These are phyloP conservation scores for Paraphaeosphaeria sporulosa DNA, from an alignment of 2,329 filamentous ascomycete species.

Conservation along the genomic window DNA sequence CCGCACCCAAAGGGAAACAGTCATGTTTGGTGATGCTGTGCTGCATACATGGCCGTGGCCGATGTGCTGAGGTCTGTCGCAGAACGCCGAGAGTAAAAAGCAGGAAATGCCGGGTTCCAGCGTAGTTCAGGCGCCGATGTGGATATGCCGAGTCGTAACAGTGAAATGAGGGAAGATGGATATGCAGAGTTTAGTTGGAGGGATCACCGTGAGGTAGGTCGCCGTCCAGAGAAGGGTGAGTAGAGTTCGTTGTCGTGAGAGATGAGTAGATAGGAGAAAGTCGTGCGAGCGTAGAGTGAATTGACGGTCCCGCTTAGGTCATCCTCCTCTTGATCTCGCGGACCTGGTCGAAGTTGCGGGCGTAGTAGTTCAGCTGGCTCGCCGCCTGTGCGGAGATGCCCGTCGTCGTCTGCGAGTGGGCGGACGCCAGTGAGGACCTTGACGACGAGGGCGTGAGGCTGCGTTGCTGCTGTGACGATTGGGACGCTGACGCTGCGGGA, in stretches of 20 bases:
- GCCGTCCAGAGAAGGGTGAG: no score
- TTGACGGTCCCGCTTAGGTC: slow-evolving; percentile 21
- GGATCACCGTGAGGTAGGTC: no score
- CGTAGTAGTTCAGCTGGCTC: slow-evolving; percentile 83
- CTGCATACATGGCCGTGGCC: slow-evolving; percentile 5
- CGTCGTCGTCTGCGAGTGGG: slow-evolving; percentile 59
- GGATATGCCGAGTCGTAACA: neutral
- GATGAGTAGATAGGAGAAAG: no score
- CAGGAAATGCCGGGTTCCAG: slow-evolving; percentile 12
- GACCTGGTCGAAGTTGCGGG: slow-evolving; percentile 86
- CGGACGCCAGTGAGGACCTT: slow-evolving; percentile 82
- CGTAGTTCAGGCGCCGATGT: neutral
- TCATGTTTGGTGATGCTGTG: neutral
- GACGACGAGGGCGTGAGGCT: slow-evolving; percentile 71
- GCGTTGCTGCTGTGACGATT: slow-evolving; percentile 48
- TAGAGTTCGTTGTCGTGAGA: no score
- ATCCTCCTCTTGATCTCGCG: slow-evolving; percentile 62
- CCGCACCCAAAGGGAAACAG: no score
- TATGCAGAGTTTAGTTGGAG: neutral
- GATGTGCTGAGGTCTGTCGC: neutral
- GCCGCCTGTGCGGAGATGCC: slow-evolving; percentile 78
- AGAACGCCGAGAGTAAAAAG: neutral
- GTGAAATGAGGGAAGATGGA: slow-evolving; percentile 3
- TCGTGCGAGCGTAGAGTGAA: neutral
- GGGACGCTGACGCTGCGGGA: slow-evolving; percentile 28